Base-by-base conservation (phyloP, 2,329 filamentous ascomycete genomes). In the Alternaria metachromatica region DNA sequence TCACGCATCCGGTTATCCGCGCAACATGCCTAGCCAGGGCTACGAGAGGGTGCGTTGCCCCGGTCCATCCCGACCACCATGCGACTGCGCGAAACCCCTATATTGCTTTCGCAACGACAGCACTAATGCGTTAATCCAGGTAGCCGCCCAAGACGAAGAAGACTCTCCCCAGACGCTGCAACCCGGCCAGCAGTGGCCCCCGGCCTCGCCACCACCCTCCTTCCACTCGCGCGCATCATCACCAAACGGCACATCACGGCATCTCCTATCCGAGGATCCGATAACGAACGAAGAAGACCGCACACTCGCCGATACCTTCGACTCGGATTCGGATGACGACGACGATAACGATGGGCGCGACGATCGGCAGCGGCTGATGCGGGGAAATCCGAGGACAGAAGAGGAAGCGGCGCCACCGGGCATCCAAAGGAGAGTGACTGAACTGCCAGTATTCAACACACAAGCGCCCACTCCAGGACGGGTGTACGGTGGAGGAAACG, bases 281-380 rank as follows among this genome's bases (percentile, higher is more conserved):
- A 80, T 83, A 60, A 76, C 80, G 58, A 82, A 81, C 70, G 84
- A 87, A 62, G 91, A 93, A 64, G 90, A 97, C 73, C 86, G 91
- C 65, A 90, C 92, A n/a, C 87, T 99, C 13, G 93, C 92, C 72
- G 95, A 98, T 78, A 94, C 96, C 1, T 99, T 99, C 80, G 95
- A 93, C 77, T 81, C 81, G 11, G 92, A 91, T 70, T 91, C 90
- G 66, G 92, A 91, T 65, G 86, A 84, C 37, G 91, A 91, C 67
- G 64, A 73, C 18, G 90, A 86, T 59, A 88, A 89, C 65, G 84
- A 90, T 76, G 91, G 91, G 63, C 85, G 87, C 62, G 93, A 96
- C 78, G 93, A 97, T 80, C 88, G 94, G 71, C 93, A 96, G 81
- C 89, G 94, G 69, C 82, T 98, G 73, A 94, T 97, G 84, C 89